A percentile compares a stretch with the other conserved stretches of the same genome.
Evolutionary conservation across 345 rosid genomes (phyloP).

Genomic region (Kandelia obovata): DNA sequence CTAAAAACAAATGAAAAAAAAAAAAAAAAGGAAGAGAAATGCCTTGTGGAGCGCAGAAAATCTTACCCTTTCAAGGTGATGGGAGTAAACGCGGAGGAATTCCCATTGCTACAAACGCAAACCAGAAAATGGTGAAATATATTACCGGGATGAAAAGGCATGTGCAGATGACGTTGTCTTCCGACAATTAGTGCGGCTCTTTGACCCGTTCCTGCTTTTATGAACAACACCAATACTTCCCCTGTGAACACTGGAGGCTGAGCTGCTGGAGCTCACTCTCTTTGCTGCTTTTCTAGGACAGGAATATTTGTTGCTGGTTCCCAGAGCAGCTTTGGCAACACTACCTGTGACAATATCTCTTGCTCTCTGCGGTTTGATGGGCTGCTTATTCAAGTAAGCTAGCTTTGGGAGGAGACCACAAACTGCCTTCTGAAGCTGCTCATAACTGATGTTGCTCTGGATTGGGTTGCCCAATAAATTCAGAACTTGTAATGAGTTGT

Average conservation of each 20-base stretch:
- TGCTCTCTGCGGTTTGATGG: conserved; percentile 68
- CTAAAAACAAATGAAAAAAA: not conserved
- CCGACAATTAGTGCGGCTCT: conserved; percentile 29
- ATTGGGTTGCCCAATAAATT: conserved; percentile 83
- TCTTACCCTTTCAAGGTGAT: not conserved
- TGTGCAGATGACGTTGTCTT: conserved; percentile 26
- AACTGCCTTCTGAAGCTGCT: conserved; percentile 71
- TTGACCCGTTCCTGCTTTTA: conserved; percentile 35
- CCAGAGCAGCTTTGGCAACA: conserved; percentile 76
- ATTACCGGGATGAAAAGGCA: conserved; percentile 27
- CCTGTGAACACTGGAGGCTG: conserved; percentile 29
- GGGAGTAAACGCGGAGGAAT: not conserved
- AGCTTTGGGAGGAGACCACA: conserved; percentile 78
- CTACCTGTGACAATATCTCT: conserved; percentile 65
- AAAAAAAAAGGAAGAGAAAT: not conserved
- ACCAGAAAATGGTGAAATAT: not conserved
- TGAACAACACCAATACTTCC: conserved; percentile 12
- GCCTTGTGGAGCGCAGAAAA: not conserved
- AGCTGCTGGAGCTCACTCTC: conserved; percentile 35
- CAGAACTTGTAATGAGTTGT: conserved; percentile 68
- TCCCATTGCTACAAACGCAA: not conserved
- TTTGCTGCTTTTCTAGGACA: conserved; percentile 35
- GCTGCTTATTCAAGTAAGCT: conserved; percentile 77
- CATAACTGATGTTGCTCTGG: conserved; percentile 69
- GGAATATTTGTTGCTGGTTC: conserved; percentile 34